A percentile compares a stretch with the other conserved stretches of the same genome.
Conservation (phyloP, 2,329 filamentous ascomycete species). For the Claviceps maximensis region DNA sequence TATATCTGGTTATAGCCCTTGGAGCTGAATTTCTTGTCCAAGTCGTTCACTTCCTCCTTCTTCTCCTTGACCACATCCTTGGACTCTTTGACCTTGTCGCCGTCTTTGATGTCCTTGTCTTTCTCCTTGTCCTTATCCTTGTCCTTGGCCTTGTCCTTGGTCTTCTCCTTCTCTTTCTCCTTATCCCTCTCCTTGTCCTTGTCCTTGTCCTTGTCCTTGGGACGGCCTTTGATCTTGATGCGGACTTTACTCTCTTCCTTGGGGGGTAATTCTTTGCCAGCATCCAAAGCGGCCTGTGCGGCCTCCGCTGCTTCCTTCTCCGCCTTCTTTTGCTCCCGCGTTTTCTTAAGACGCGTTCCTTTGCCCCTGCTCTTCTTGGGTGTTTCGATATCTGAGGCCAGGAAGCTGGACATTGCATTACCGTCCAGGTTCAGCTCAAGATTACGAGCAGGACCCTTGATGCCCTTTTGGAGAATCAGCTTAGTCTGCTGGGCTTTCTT, state of each 20-base stretch:
- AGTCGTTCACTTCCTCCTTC: slow-evolving; percentile 36
- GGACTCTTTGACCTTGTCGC: slow-evolving; percentile 25
- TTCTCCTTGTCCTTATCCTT: slow-evolving; percentile 26
- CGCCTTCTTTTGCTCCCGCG: slow-evolving; percentile 73
- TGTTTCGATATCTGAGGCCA: slow-evolving; percentile 46
- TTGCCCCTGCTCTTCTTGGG: slow-evolving; percentile 39
- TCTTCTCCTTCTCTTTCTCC: slow-evolving; percentile 36
- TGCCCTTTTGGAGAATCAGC: slow-evolving; percentile 72
- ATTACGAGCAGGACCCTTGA: slow-evolving; percentile 59
- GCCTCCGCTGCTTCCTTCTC: slow-evolving; percentile 74
- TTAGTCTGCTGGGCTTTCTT: slow-evolving; percentile 90
- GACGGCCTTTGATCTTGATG: slow-evolving; percentile 46
- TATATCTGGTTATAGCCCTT: slow-evolving; percentile 96
- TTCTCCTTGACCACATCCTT: slow-evolving; percentile 39
- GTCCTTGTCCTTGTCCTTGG: slow-evolving; percentile 32
- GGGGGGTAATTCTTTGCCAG: slow-evolving; percentile 54
- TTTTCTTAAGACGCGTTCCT: slow-evolving; percentile 74
- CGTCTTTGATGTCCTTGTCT: slow-evolving; percentile 30
- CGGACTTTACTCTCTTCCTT: slow-evolving; percentile 48
- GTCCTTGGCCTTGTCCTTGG: slow-evolving; percentile 37
- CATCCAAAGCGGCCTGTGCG: slow-evolving; percentile 71
- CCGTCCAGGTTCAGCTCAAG: slow-evolving; percentile 73
- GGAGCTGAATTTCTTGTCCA: slow-evolving; percentile 60
- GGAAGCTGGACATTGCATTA: slow-evolving; percentile 75
- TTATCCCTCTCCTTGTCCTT: slow-evolving; percentile 24